Evolutionary conservation across 2,329 filamentous ascomycete species (phyloP).

Genomic region (Ophioceras dolichostomum): DNA sequence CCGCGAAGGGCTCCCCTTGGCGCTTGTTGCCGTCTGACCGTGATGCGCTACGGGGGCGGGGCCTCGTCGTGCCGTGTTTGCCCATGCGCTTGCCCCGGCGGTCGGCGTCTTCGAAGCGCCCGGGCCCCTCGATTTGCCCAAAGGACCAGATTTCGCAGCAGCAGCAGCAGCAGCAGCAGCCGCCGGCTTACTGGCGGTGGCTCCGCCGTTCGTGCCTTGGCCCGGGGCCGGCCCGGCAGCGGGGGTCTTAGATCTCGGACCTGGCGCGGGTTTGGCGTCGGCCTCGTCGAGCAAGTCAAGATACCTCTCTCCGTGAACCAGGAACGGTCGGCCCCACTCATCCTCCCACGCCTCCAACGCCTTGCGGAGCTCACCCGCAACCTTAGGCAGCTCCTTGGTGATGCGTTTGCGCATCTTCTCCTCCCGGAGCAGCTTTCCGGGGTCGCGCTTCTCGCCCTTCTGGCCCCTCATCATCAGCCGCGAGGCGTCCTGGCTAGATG

Average conservation of each 20-base stretch:
- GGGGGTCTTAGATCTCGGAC: conserved; percentile 65
- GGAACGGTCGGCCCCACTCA: conserved; percentile 85
- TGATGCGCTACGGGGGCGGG: too few relatives aligned
- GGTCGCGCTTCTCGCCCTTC: conserved; percentile 89
- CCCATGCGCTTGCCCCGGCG: conserved; percentile 15
- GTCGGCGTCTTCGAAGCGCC: conserved; percentile 54
- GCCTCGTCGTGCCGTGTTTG: too few relatives aligned
- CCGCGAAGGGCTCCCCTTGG: conserved; percentile 47
- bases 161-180: neutral
- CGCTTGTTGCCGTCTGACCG: conserved; percentile 13
- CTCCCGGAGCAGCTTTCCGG: conserved; percentile 82
- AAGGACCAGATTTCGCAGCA: too few relatives aligned
- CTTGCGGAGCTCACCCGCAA: conserved; percentile 72
- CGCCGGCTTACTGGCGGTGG: neutral
- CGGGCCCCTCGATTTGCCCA: too few relatives aligned
- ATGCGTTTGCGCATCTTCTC: conserved; percentile 99
- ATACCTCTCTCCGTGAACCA: conserved; percentile 86
- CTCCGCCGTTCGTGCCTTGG: too few relatives aligned
- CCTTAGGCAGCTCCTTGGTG: conserved; percentile 86
- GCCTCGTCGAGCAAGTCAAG: conserved; percentile 67
- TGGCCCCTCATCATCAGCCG: conserved; percentile 82
- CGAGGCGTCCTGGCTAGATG: conserved; percentile 89
- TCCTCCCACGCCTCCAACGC: conserved; percentile 82
- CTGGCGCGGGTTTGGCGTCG: conserved; percentile 44
- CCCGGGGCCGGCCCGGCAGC: conserved; percentile 30